These are phyloP conservation scores for Trifolium repens DNA, from an alignment of 306 rosid species.

Conservation along the genomic window DNA sequence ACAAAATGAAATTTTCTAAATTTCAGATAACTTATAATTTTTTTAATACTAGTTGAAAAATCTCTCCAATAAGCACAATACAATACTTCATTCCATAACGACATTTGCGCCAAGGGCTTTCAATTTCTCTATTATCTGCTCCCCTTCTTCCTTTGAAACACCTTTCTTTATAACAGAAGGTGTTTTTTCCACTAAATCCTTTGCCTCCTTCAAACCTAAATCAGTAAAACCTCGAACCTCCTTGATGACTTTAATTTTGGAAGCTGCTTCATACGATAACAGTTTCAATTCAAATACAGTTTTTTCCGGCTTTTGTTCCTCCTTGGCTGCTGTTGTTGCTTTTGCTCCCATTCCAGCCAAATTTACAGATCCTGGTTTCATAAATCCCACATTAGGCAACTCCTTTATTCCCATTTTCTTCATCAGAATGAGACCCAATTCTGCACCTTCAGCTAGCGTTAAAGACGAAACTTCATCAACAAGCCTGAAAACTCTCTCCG, in stretches of 20 bases:
- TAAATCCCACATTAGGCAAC: slow-evolving; percentile 66
- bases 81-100: slow-evolving; percentile 63
- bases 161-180: slow-evolving; percentile 81
- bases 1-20: slow-evolving; percentile 27
- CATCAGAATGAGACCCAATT: slow-evolving; percentile 71
- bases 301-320: slow-evolving; percentile 84
- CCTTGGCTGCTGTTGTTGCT: slow-evolving; percentile 63
- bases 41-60: slow-evolving; percentile 28
- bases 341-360: slow-evolving; percentile 65
- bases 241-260: slow-evolving; percentile 86
- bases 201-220: slow-evolving; percentile 88
- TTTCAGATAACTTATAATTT: slow-evolving; percentile 16
- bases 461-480: slow-evolving; percentile 82
- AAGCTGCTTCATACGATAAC: slow-evolving; percentile 79
- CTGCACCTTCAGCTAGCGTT: slow-evolving; percentile 73
- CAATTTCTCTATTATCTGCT: slow-evolving; percentile 79
- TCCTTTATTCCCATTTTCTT: slow-evolving; percentile 68
- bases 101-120: slow-evolving; percentile 89
- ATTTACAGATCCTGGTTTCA: slow-evolving; percentile 82
- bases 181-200: slow-evolving; percentile 81
- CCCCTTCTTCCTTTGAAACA: slow-evolving; percentile 87
- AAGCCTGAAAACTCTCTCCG: slow-evolving; percentile 73
- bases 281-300: slow-evolving; percentile 76
- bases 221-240: slow-evolving; percentile 85
- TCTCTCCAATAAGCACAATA: slow-evolving; percentile 16